Conservation (phyloP, 2,329 filamentous ascomycete species). For the Curvularia verruculosa region DNA sequence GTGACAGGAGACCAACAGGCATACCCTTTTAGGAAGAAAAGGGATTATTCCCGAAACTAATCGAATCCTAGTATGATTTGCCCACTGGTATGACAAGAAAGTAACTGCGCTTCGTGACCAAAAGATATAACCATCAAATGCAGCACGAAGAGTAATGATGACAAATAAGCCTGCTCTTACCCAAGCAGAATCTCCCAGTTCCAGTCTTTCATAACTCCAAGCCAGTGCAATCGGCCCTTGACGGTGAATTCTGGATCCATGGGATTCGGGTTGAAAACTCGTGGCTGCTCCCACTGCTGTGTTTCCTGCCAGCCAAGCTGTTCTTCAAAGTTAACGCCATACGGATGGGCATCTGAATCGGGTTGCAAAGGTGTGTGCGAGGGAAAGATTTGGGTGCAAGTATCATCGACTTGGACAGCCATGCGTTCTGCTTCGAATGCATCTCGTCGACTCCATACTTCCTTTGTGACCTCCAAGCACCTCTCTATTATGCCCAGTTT, state of each 20-base stretch:
- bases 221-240: conserved; percentile 70
- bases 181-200: conserved; percentile 62
- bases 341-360: conserved; percentile 27
- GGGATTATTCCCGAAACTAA: neutral
- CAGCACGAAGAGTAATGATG: neutral
- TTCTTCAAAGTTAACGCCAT: conserved; percentile 12
- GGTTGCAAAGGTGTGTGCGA: conserved; percentile 29
- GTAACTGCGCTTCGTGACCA: neutral
- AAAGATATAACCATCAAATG: neutral
- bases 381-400: conserved; percentile 17
- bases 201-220: conserved; percentile 74
- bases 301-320: conserved; percentile 13
- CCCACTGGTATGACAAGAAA: neutral
- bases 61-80: no score
- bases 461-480: conserved; percentile 67
- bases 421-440: conserved; percentile 50
- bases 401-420: conserved; percentile 1
- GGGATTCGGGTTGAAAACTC: conserved; percentile 38
- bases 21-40: neutral
- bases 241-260: conserved; percentile 68
- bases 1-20: neutral
- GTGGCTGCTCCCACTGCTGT: neutral
- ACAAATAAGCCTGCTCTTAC: conserved; percentile 4
- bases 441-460: conserved; percentile 71
- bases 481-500: conserved; percentile 72